phyloP scores from a whole-genome alignment of 441 rosid genomes.

The Macaranga tanarius region DNA sequence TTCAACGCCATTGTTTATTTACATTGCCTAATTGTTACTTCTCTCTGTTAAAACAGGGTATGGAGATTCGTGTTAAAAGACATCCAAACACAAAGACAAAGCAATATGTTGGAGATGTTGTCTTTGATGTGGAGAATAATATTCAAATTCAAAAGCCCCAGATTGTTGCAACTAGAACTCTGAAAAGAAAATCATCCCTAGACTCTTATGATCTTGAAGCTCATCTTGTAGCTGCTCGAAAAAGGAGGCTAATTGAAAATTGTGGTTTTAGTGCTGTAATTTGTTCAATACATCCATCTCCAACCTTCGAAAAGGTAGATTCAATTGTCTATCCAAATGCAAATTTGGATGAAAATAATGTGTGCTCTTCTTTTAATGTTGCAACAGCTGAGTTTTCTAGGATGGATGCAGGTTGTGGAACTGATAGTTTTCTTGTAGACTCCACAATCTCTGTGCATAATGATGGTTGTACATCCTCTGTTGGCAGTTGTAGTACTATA shows the following conservation, averaged over 20 bases:
- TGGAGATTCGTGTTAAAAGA: constrained; percentile 6
- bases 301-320: constrained; percentile 27
- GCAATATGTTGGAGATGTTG: constrained; percentile 3
- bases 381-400: constrained; percentile 25
- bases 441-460: constrained; percentile 38
- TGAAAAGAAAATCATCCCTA: constrained; percentile 25
- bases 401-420: constrained; percentile 15
- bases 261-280: constrained; percentile 10
- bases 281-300: constrained; percentile 5
- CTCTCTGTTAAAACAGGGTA: constrained; percentile 22
- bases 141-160: background rate
- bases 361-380: constrained; percentile 28
- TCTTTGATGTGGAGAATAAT: background rate
- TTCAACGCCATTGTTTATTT: background rate
- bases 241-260: constrained; percentile 20
- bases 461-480: constrained; percentile 54
- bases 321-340: constrained; percentile 24
- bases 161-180: constrained; percentile 5
- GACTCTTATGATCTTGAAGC: constrained; percentile 11
- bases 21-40: background rate
- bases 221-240: constrained; percentile 10
- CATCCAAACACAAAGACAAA: background rate
- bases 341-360: constrained; percentile 27
- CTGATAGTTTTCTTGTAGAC: constrained; percentile 36
- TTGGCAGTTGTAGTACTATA: constrained; percentile 74